phyloP scores from a whole-genome alignment of 2,329 filamentous ascomycete genomes.

The Lomentospora prolificans region DNA sequence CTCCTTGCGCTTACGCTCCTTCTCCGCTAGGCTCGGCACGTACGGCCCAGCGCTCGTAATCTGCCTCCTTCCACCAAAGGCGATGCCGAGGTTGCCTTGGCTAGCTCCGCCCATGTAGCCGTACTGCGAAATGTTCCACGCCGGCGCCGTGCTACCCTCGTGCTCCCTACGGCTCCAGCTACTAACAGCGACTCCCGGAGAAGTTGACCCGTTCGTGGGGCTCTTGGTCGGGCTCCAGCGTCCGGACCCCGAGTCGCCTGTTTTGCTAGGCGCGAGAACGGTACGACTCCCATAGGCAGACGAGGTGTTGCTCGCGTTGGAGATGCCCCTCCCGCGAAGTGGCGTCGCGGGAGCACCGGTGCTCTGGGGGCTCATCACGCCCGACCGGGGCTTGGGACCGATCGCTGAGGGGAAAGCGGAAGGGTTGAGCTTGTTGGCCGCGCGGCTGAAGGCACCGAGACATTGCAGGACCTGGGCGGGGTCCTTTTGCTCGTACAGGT shows the following conservation, averaged over 20 bases:
- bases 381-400: slow-evolving; percentile 55
- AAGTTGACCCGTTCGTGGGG: slow-evolving; percentile 37
- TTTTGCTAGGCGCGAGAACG: slow-evolving; percentile 35
- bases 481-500: slow-evolving; percentile 91
- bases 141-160: slow-evolving; percentile 70
- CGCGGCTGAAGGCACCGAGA: slow-evolving; percentile 80
- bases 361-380: slow-evolving; percentile 53
- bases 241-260: slow-evolving; percentile 44
- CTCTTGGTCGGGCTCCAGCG: slow-evolving; percentile 48
- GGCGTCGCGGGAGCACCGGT: slow-evolving; percentile 46
- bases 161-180: slow-evolving; percentile 86
- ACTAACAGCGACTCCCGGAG: slow-evolving; percentile 50
- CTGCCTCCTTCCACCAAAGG: slow-evolving; percentile 83
- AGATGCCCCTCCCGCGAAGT: slow-evolving; percentile 36
- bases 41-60: slow-evolving; percentile 75
- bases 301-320: slow-evolving; percentile 50
- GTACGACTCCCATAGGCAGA: slow-evolving; percentile 33
- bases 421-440: slow-evolving; percentile 67
- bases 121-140: slow-evolving; percentile 98
- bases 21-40: slow-evolving; percentile 75
- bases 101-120: slow-evolving; percentile 97
- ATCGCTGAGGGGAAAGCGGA: slow-evolving; percentile 64
- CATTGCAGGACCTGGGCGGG: slow-evolving; percentile 94
- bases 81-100: slow-evolving; percentile 88
- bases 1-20: slow-evolving; percentile 58